A percentile compares a stretch with the other conserved stretches of the same genome.
Conservation (phyloP, 108 stramenopile genomes). For the Cyclotella choctawhatcheeana region DNA sequence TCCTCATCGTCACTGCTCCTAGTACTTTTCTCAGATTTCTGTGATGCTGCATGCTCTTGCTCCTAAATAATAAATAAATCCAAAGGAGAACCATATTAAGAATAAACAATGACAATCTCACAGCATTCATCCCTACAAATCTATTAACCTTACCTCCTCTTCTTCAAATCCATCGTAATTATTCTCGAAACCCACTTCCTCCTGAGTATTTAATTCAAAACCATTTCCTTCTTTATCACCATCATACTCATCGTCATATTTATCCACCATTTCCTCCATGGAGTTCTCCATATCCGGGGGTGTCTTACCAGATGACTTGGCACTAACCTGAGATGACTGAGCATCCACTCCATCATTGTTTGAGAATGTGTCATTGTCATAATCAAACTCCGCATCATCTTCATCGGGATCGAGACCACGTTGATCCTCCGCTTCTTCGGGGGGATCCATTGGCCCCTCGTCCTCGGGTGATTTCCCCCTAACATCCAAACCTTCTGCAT, state of each 20-base stretch:
- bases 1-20: too few species aligned
- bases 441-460: conserved; percentile 29
- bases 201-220: conserved; percentile 33
- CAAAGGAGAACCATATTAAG: too few species aligned
- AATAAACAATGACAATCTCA: too few species aligned
- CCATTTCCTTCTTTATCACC: conserved; percentile 41
- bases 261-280: conserved; percentile 47
- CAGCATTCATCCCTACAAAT: conserved; percentile 3
- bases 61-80: too few species aligned
- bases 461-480: neutral
- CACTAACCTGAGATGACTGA: neutral
- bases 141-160: conserved; percentile 1
- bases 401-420: conserved; percentile 45
- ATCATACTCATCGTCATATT: conserved; percentile 44
- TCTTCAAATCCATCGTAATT: conserved; percentile 11
- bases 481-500: neutral
- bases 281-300: conserved; percentile 37
- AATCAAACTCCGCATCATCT: neutral
- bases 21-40: too few species aligned
- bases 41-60: too few species aligned
- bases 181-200: conserved; percentile 20
- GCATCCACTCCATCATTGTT: conserved; percentile 9
- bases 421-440: conserved; percentile 29
- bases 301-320: neutral
- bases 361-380: conserved; percentile 18